Conservation (phyloP, 164 flowering plant genomes). For the Dillenia suffruticosa region DNA sequence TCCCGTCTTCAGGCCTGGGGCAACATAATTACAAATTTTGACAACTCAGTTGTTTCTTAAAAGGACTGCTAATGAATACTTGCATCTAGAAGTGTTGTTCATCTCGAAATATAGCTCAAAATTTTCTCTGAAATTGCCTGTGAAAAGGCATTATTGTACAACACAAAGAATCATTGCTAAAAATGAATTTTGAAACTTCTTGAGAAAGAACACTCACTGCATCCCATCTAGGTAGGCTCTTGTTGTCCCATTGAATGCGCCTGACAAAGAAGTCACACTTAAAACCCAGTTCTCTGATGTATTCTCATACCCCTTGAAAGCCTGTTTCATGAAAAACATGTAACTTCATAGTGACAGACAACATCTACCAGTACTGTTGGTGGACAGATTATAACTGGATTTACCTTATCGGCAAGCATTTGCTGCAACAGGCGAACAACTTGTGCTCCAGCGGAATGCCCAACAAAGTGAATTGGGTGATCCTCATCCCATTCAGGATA, state of each 20-base stretch:
- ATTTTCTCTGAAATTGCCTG: too few relatives aligned
- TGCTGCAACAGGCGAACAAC: constrained; percentile 94
- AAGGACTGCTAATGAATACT: too few relatives aligned
- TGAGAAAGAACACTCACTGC: constrained; percentile 52
- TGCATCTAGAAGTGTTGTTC: too few relatives aligned
- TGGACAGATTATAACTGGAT: not conserved
- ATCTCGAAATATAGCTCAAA: too few relatives aligned
- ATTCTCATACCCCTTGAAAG: constrained; percentile 70
- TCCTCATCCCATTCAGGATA: constrained; percentile 97
- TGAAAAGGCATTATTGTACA: not conserved
- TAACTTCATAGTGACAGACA: constrained; percentile 1
- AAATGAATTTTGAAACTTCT: too few relatives aligned
- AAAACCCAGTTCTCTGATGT: constrained; percentile 93
- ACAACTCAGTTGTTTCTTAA: too few relatives aligned
- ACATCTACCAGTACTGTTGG: not conserved
- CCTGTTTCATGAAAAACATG: constrained; percentile 32
- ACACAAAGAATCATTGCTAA: not conserved
- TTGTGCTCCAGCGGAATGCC: constrained; percentile 99
- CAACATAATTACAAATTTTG: too few relatives aligned
- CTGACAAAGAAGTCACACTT: constrained; percentile 89
- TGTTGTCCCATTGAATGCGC: constrained; percentile 96
- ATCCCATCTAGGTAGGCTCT: constrained; percentile 95
- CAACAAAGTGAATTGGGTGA: constrained; percentile 94
- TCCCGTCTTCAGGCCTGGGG: constrained; percentile 83
- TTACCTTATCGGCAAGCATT: constrained; percentile 98